Base-by-base conservation (phyloP, 768 basidiomycete genomes). In the Infundibulicybe gibba region DNA sequence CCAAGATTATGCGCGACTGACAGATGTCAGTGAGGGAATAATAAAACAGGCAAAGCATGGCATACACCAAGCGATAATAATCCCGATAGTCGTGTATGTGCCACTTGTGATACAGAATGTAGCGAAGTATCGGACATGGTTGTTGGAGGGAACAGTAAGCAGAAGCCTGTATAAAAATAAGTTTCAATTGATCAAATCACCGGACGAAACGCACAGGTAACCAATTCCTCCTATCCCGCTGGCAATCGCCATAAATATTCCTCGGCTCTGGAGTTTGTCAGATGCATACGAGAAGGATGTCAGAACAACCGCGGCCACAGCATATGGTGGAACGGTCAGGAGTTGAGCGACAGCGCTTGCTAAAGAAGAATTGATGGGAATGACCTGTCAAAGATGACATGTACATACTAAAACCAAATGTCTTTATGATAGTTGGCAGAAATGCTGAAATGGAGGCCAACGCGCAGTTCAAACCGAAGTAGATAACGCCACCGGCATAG, bases 381-480 rank as follows among this genome's bases (percentile, higher is more conserved):
- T 42, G 34, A 11, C 21, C 9, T 32, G 16, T 53, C 25, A 14
- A 2, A 25, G 17, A 20, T 12, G 32, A 32, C 15, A 10, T 30
- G 14, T 40, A 68, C 86, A 40, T 47, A 88, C 87, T 77, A 53
- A 75, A 82, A 31, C 86, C 86, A 47, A 90, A 81, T 0, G 83
- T 87, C 37, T 70, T 72, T 38, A 92, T 79, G 55, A 92, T 88
- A 2, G 88, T 91, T 2, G 90, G 90, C 45, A 93, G 66, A 67
- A 93, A 93, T 0, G 88, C 87, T 17, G 84, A 83, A 32, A 85
- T 85, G 8, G 88, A 86, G n/a, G 86, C 82, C 13, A 90, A 67
- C 16, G 87, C 84, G 43, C 78, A 79, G 56, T 90, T 90, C 42
- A 87, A 65, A 25, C 85, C 87, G 57, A 90, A 89, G 61, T 88